A percentile compares a stretch with the other conserved stretches of the same genome.
Conservation (phyloP, 1,139 yeast genomes). For the Tardiomyces blankii region DNA sequence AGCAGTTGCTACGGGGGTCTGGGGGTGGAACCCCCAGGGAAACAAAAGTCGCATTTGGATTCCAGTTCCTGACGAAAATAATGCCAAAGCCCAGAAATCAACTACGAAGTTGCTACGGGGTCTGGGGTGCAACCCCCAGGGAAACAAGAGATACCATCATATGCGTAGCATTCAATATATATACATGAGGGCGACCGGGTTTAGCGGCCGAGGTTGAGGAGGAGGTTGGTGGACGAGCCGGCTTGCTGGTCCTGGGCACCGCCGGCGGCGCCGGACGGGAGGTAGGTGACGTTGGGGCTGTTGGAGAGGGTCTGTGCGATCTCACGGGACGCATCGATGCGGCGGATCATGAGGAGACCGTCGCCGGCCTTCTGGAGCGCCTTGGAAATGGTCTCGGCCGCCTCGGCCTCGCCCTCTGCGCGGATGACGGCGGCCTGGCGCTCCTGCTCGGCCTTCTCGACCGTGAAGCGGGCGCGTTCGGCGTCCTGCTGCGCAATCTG, state of each 20-base stretch:
- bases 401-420: slow-evolving; percentile 99
- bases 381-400: slow-evolving; percentile 90
- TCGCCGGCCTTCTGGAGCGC: slow-evolving; percentile 95
- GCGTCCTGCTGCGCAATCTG: slow-evolving; percentile 99
- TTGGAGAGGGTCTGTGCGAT: slow-evolving; percentile 80
- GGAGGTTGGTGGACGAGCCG: slow-evolving; percentile 34
- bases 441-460: slow-evolving; percentile 96
- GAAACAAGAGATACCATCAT: too few species aligned
- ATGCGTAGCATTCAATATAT: neutral
- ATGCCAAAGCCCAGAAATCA: too few species aligned
- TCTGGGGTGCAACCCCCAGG: too few species aligned
- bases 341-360: slow-evolving; percentile 84
- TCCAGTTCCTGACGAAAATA: too few species aligned
- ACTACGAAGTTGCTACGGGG: too few species aligned
- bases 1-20: too few species aligned
- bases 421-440: slow-evolving; percentile 89
- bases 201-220: slow-evolving; percentile 49
- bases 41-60: too few species aligned
- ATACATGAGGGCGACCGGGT: neutral
- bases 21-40: too few species aligned
- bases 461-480: slow-evolving; percentile 89
- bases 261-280: slow-evolving; percentile 48
- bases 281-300: slow-evolving; percentile 82
- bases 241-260: slow-evolving; percentile 14
- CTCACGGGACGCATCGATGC: slow-evolving; percentile 94